These are phyloP conservation scores for Saksenaea vasiformis DNA, from an alignment of 371 early-diverging fungal species.

Conservation along the genomic window DNA sequence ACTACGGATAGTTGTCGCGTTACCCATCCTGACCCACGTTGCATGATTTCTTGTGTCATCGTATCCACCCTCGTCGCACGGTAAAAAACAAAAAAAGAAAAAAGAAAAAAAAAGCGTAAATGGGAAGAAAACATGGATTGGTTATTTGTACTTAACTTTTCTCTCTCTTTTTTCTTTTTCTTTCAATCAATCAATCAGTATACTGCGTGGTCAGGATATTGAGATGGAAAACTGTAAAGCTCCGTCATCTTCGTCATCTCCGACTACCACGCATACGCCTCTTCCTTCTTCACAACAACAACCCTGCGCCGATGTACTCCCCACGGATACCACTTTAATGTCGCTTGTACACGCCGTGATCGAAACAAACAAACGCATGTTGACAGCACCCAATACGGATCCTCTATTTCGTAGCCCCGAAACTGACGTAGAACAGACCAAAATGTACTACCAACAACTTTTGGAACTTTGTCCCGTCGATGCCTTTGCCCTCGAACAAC, in stretches of 20 bases:
- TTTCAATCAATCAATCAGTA: too few species aligned
- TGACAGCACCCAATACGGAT: conserved; percentile 46
- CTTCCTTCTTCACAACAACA: conserved; percentile 3
- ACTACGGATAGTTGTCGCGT: conserved; percentile 59
- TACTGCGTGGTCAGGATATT: conserved; percentile 44
- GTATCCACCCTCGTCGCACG: conserved; percentile 62
- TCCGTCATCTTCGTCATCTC: conserved; percentile 21
- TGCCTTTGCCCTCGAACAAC: conserved; percentile 21
- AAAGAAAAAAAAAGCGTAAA: conserved; percentile 36
- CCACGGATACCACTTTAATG: conserved; percentile 37
- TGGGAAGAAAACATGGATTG: too few species aligned
- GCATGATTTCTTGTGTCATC: conserved; percentile 60
- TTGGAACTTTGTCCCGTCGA: conserved; percentile 40
- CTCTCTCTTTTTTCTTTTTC: too few species aligned
- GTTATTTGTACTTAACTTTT: not conserved
- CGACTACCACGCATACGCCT: conserved; percentile 1
- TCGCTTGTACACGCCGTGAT: conserved; percentile 49
- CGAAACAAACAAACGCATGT: conserved; percentile 51
- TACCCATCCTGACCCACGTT: conserved; percentile 72
- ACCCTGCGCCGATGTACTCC: conserved; percentile 26
- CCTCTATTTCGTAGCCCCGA: conserved; percentile 48
- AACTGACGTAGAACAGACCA: conserved; percentile 35
- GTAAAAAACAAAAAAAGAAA: too few species aligned
- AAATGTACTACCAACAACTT: conserved; percentile 34
- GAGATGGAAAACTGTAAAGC: conserved; percentile 27